Evolutionary conservation across 352 stramenopile species (phyloP).

Genomic region (Globisporangium carolinianum): DNA sequence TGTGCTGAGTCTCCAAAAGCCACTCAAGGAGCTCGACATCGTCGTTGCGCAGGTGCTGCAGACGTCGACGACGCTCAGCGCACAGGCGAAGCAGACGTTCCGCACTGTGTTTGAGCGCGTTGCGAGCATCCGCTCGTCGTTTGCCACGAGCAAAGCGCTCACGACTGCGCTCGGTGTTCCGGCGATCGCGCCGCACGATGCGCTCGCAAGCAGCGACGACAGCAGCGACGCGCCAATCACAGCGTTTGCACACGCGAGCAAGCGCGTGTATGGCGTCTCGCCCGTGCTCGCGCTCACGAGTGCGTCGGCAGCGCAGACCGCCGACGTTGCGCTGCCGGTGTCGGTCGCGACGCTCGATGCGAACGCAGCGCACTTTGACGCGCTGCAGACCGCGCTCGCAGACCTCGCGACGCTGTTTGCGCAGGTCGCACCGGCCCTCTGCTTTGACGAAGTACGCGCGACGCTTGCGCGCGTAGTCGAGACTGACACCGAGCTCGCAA

Average conservation of each 20-base stretch:
- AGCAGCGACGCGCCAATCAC: constrained; percentile 37
- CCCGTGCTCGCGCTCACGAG: constrained; percentile 22
- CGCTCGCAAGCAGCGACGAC: constrained; percentile 38
- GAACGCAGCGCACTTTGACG: constrained; percentile 26
- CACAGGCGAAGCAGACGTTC: constrained; percentile 11
- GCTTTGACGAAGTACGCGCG: constrained; percentile 25
- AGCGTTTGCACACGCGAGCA: constrained; percentile 46
- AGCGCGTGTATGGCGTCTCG: constrained; percentile 62
- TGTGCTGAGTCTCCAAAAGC: constrained; percentile 33
- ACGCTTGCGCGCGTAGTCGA: constrained; percentile 21
- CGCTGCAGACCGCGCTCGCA: constrained; percentile 22
- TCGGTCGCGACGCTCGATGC: constrained; percentile 19
- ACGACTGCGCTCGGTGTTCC: constrained; percentile 42
- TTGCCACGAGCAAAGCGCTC: constrained; percentile 19
- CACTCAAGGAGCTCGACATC: constrained; percentile 65
- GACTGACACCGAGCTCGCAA: constrained; percentile 27
- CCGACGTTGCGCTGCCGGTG: constrained; percentile 17
- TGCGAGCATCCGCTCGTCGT: constrained; percentile 22
- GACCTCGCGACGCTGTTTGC: constrained; percentile 23
- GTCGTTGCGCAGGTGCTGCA: constrained; percentile 43
- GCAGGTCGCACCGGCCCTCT: constrained; percentile 20
- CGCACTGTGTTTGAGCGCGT: constrained; percentile 25
- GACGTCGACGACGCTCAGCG: constrained; percentile 9
- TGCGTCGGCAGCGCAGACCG: not conserved
- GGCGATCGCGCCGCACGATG: constrained; percentile 38